phyloP scores from a whole-genome alignment of 2,329 filamentous ascomycete genomes.

The Orbilia quercus region DNA sequence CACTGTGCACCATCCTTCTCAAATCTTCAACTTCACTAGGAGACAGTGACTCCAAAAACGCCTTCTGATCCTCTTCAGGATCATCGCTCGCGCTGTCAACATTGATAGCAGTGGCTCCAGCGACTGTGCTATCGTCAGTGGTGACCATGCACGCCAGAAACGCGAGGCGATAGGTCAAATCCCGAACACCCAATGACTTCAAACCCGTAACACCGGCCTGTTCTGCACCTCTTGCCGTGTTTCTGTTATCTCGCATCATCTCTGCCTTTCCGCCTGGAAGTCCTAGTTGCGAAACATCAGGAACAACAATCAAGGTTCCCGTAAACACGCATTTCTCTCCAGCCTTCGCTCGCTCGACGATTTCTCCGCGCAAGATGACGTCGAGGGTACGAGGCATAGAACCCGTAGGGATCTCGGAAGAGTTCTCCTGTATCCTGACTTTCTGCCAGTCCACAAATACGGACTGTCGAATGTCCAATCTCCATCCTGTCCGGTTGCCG shows the following conservation, averaged over 20 bases:
- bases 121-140: conserved; percentile 79
- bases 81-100: conserved; percentile 51
- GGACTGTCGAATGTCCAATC: conserved; percentile 94
- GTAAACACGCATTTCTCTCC: conserved; percentile 99
- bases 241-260: conserved; percentile 83
- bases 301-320: conserved; percentile 93
- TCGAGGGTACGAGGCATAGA: conserved; percentile 99
- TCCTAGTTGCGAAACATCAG: conserved; percentile 93
- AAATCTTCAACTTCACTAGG: conserved; percentile 89
- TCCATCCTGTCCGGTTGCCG: conserved; percentile 91
- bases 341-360: conserved; percentile 96
- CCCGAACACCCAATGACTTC: conserved; percentile 91
- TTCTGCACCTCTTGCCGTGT: conserved; percentile 72
- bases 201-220: conserved; percentile 82
- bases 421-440: conserved; percentile 97
- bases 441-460: conserved; percentile 99
- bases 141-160: conserved; percentile 97
- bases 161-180: conserved; percentile 94
- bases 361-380: conserved; percentile 93
- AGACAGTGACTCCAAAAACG: conserved; percentile 86
- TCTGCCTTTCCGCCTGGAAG: conserved; percentile 86
- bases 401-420: conserved; percentile 95
- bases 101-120: conserved; percentile 87
- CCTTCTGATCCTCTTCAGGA: conserved; percentile 71
- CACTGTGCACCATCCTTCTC: conserved; percentile 90